phyloP scores from a whole-genome alignment of 2,329 filamentous ascomycete genomes.

The Nigrospora sphaerica region DNA sequence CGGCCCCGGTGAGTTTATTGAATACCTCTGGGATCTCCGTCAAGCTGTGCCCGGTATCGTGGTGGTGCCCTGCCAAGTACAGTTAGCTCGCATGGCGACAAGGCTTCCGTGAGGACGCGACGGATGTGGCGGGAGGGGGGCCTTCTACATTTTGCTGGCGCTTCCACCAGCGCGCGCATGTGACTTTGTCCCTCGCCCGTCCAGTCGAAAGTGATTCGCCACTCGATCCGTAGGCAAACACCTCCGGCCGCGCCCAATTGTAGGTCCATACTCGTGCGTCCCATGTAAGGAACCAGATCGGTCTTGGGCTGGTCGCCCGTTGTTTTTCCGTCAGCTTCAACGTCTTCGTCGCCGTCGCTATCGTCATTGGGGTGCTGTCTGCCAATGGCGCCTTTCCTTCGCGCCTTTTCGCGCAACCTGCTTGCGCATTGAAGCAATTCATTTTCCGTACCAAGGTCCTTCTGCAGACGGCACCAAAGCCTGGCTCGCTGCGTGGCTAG shows the following conservation, averaged over 20 bases:
- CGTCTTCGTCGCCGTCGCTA: slow-evolving; percentile 10
- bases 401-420: slow-evolving; percentile 18
- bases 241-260: slow-evolving; percentile 24
- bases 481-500: slow-evolving; percentile 51
- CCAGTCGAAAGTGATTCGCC: slow-evolving; percentile 64
- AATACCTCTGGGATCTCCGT: slow-evolving; percentile 54
- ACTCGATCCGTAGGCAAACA: slow-evolving; percentile 44
- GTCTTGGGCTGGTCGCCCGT: slow-evolving; percentile 18
- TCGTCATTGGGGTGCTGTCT: slow-evolving; percentile 6
- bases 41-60: slow-evolving; percentile 49
- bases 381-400: slow-evolving; percentile 15
- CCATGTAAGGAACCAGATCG: slow-evolving; percentile 47
- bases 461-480: slow-evolving; percentile 53
- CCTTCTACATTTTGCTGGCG: slow-evolving; percentile 58
- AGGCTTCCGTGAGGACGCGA: too few species aligned
- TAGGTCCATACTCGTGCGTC: slow-evolving; percentile 41
- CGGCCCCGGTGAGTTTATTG: slow-evolving; percentile 46
- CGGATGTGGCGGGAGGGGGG: not conserved
- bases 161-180: slow-evolving; percentile 44
- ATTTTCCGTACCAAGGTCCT: slow-evolving; percentile 33
- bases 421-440: slow-evolving; percentile 20
- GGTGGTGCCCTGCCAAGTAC: slow-evolving; percentile 46
- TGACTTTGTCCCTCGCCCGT: slow-evolving; percentile 61
- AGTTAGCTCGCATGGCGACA: too few species aligned
- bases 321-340: slow-evolving; percentile 4